A percentile compares a stretch with the other conserved stretches of the same genome.
These are phyloP conservation scores for Diplotaxis tenuifolia DNA, from an alignment of 345 rosid genomes.

Conservation along the genomic window DNA sequence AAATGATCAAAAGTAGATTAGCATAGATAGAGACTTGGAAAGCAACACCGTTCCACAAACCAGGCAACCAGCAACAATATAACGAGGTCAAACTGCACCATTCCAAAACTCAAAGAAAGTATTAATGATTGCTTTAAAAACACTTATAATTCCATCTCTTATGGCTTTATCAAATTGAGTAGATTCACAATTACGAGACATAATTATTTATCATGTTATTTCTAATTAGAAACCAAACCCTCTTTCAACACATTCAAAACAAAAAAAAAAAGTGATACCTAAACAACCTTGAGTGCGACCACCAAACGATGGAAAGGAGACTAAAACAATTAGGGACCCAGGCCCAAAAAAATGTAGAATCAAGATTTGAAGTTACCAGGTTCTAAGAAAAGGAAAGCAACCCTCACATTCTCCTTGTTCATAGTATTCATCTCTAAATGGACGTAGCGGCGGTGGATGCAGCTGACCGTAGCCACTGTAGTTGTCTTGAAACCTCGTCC, in stretches of 20 bases:
- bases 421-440: conserved; percentile 28
- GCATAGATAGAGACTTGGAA: background rate
- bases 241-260: background rate
- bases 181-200: background rate
- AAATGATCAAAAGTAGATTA: background rate
- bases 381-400: conserved; percentile 32
- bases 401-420: conserved; percentile 29
- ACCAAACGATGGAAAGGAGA: background rate
- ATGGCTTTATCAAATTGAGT: background rate
- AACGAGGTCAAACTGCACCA: conserved; percentile 22
- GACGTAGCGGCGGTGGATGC: conserved; percentile 30
- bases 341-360: background rate
- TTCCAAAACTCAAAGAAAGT: background rate
- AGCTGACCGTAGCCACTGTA: conserved; percentile 21
- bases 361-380: conserved; percentile 7
- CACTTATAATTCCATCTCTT: background rate
- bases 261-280: background rate
- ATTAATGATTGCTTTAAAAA: background rate
- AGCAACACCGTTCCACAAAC: conserved; percentile 21
- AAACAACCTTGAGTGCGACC: background rate
- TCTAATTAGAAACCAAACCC: background rate
- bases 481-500: conserved; percentile 16
- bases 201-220: background rate
- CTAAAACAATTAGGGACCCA: background rate
- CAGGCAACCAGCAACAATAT: conserved; percentile 36